These are phyloP conservation scores for Neonectria faginata DNA, from an alignment of 2,329 filamentous ascomycete genomes.

Conservation along the genomic window DNA sequence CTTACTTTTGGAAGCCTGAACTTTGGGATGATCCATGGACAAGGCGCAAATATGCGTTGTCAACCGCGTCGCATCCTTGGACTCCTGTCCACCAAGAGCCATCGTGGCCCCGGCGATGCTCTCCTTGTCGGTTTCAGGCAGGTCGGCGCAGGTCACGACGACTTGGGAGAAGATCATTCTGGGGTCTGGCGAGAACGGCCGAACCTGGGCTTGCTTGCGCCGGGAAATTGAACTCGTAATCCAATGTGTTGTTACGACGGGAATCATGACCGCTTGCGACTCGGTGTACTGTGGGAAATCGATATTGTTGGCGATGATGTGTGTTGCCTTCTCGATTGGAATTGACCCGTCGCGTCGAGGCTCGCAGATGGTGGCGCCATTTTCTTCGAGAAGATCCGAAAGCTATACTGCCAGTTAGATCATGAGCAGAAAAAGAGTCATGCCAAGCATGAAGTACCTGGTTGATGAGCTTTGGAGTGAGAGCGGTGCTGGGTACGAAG, in stretches of 20 bases:
- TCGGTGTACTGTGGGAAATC: slow-evolving; percentile 90
- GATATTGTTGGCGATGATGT: slow-evolving; percentile 77
- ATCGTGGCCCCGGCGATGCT: slow-evolving; percentile 90
- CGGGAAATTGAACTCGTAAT: slow-evolving; percentile 77
- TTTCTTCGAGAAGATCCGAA: slow-evolving; percentile 56
- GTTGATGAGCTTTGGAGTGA: slow-evolving; percentile 55
- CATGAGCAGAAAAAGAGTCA: background rate
- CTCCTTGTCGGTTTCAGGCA: slow-evolving; percentile 89
- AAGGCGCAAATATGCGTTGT: slow-evolving; percentile 93
- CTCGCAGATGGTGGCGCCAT: slow-evolving; percentile 64
- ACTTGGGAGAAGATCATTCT: slow-evolving; percentile 90
- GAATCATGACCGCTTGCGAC: slow-evolving; percentile 81
- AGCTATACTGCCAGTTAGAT: slow-evolving; percentile 51
- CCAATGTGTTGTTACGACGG: slow-evolving; percentile 87
- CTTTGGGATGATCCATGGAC: slow-evolving; percentile 79
- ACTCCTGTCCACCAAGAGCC: slow-evolving; percentile 88
- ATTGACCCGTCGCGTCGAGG: slow-evolving; percentile 62
- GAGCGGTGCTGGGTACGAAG: slow-evolving; percentile 57
- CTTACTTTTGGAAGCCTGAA: slow-evolving; percentile 71
- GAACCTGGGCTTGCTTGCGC: slow-evolving; percentile 78
- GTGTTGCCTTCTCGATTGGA: slow-evolving; percentile 61
- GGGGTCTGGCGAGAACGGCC: slow-evolving; percentile 91
- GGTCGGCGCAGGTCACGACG: slow-evolving; percentile 82
- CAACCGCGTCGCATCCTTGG: slow-evolving; percentile 74
- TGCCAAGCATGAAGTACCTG: slow-evolving; percentile 48